Conservation (phyloP, 1,284 basidiomycete species). For the Malassezia furfur region DNA sequence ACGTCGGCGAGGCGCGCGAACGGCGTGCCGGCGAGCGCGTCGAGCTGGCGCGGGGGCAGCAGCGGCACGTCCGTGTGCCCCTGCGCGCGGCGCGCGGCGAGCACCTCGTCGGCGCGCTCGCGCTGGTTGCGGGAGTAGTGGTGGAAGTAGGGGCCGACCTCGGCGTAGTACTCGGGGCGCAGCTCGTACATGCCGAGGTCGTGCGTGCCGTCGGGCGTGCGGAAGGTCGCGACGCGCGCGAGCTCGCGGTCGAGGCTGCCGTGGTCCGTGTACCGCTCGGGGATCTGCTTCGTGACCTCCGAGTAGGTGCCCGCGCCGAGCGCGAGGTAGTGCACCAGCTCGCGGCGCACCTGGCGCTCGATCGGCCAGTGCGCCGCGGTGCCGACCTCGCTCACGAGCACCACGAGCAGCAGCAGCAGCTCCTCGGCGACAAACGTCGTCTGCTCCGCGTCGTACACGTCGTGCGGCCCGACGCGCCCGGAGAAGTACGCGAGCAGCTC, state of each 20-base stretch:
- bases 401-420: constrained; percentile 75
- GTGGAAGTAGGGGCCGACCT: constrained; percentile 91
- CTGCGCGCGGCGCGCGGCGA: constrained; percentile 63
- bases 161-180: constrained; percentile 68
- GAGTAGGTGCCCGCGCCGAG: constrained; percentile 81
- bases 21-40: constrained; percentile 22
- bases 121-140: constrained; percentile 91
- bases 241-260: constrained; percentile 73
- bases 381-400: constrained; percentile 72
- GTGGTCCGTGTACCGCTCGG: constrained; percentile 80
- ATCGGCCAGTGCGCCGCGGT: constrained; percentile 65
- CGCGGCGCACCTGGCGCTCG: constrained; percentile 62
- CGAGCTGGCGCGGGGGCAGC: constrained; percentile 17
- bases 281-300: constrained; percentile 79
- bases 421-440: constrained; percentile 83
- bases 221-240: constrained; percentile 69
- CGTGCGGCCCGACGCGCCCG: constrained; percentile 47
- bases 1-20: constrained; percentile 23
- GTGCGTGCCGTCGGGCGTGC: constrained; percentile 63
- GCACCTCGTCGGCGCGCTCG: constrained; percentile 77
- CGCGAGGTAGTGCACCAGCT: constrained; percentile 82
- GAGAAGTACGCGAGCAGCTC: constrained; percentile 67
- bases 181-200: constrained; percentile 82
- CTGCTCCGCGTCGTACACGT: constrained; percentile 61
- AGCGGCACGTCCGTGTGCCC: constrained; percentile 48